These are phyloP conservation scores for Penicillium sp. DNA, from an alignment of 2,329 filamentous ascomycete species.

Conservation along the genomic window DNA sequence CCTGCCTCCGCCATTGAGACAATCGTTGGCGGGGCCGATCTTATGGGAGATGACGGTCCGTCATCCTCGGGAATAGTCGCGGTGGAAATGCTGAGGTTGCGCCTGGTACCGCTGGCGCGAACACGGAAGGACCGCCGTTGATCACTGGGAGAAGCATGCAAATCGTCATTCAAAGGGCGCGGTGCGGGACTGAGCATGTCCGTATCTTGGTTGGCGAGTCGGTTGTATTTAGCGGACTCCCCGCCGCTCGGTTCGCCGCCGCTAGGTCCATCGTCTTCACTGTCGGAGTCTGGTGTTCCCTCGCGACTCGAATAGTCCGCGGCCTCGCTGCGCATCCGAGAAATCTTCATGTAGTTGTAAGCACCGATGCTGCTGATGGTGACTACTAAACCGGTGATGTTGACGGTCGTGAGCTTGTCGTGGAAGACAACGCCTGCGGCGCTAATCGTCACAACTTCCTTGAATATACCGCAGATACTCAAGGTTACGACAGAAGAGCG, in stretches of 20 bases:
- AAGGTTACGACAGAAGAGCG: conserved; percentile 93
- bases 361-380: conserved; percentile 80
- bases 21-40: conserved; percentile 31
- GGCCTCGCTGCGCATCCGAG: conserved; percentile 78
- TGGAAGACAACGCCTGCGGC: conserved; percentile 84
- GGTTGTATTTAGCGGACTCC: conserved; percentile 26
- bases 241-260: conserved; percentile 20
- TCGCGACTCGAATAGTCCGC: conserved; percentile 33
- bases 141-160: conserved; percentile 26
- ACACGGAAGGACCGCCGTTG: conserved; percentile 31
- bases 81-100: conserved; percentile 28
- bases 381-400: conserved; percentile 78
- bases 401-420: conserved; percentile 80
- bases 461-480: conserved; percentile 96
- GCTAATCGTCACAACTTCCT: conserved; percentile 93
- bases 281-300: conserved; percentile 26
- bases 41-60: conserved; percentile 23
- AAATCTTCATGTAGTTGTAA: conserved; percentile 94
- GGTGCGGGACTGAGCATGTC: conserved; percentile 16
- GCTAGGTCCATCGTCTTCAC: conserved; percentile 23
- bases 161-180: conserved; percentile 20
- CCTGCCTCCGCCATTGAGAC: conserved; percentile 25
- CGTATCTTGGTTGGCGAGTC: conserved; percentile 23
- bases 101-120: conserved; percentile 30
- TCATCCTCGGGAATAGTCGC: conserved; percentile 30